A percentile compares a stretch with the other conserved stretches of the same genome.
Conservation (phyloP, 129 eudicot species). For the Deinandra increscens region DNA sequence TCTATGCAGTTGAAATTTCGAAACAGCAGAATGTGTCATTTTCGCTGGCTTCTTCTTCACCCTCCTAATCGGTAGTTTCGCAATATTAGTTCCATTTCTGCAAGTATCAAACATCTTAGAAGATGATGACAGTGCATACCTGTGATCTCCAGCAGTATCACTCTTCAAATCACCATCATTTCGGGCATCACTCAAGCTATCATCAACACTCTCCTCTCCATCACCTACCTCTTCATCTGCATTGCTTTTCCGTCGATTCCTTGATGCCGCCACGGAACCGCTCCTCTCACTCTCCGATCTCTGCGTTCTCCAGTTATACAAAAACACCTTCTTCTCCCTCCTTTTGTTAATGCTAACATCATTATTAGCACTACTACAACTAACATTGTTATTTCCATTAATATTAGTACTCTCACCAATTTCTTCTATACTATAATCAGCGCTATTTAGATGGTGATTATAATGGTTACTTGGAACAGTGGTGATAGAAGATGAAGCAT, state of each 20-base stretch:
- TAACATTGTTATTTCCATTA: slow-evolving; percentile 9
- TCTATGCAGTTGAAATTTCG: slow-evolving; percentile 41
- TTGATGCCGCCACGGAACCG: slow-evolving; percentile 30
- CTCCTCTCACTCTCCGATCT: slow-evolving; percentile 74
- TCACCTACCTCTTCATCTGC: slow-evolving; percentile 31
- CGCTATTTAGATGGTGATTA: slow-evolving; percentile 28
- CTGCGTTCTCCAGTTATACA: slow-evolving; percentile 79
- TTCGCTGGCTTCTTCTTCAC: slow-evolving; percentile 56
- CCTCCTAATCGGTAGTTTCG: slow-evolving; percentile 50
- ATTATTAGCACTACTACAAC: slow-evolving; percentile 12
- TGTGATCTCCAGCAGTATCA: slow-evolving; percentile 36
- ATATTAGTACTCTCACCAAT: slow-evolving; percentile 17
- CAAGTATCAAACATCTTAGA: slow-evolving; percentile 41
- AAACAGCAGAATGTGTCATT: slow-evolving; percentile 39
- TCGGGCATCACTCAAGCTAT: slow-evolving; percentile 73
- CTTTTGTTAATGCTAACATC: slow-evolving; percentile 27
- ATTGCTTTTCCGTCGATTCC: slow-evolving; percentile 20
- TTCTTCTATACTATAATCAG: slow-evolving; percentile 19
- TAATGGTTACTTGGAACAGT: slow-evolving; percentile 33
- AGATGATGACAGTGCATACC: slow-evolving; percentile 37
- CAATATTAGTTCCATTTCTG: slow-evolving; percentile 30
- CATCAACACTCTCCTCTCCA: slow-evolving; percentile 64
- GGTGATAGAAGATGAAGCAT: slow-evolving; percentile 38
- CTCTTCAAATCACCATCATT: slow-evolving; percentile 61
- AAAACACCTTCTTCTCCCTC: slow-evolving; percentile 65